phyloP scores from a whole-genome alignment of 306 rosid genomes.

The Citrullus amarus region DNA sequence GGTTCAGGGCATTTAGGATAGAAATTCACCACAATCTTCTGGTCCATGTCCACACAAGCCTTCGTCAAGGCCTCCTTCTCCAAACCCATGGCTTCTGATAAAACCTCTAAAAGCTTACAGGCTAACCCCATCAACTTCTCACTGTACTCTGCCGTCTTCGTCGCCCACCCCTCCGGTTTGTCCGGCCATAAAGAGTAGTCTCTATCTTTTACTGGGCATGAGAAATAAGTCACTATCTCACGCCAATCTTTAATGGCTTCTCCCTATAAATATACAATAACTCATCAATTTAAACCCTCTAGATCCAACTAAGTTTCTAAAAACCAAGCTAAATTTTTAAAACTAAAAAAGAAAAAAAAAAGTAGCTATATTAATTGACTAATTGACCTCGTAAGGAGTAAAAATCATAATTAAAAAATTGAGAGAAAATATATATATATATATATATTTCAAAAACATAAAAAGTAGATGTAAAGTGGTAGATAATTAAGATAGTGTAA shows the following conservation, averaged over 20 bases:
- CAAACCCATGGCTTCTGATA: constrained; percentile 84
- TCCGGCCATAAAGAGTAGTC: constrained; percentile 80
- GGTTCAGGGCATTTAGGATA: constrained; percentile 92
- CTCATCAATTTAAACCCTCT: background rate
- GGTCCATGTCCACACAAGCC: constrained; percentile 90
- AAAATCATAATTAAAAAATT: too few species aligned
- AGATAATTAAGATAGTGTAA: too few species aligned
- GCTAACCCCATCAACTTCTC: constrained; percentile 58
- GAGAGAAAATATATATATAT: too few species aligned
- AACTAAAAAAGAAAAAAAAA: too few species aligned
- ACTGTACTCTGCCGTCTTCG: constrained; percentile 55
- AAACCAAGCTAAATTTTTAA: too few species aligned
- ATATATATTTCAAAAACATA: too few species aligned
- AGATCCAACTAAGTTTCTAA: too few species aligned
- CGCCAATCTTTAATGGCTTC: constrained; percentile 72
- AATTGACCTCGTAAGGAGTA: too few species aligned
- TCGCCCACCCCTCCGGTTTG: constrained; percentile 64
- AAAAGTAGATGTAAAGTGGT: too few species aligned
- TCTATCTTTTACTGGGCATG: constrained; percentile 41
- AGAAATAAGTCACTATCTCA: constrained; percentile 56
- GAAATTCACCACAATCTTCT: constrained; percentile 61
- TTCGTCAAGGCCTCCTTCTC: constrained; percentile 60
- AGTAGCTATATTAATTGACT: too few species aligned
- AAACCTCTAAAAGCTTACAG: constrained; percentile 55
- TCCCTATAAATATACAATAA: constrained; percentile 32